Conservation (phyloP, 805 yeast species). For the Saccharomyces mikatae region DNA sequence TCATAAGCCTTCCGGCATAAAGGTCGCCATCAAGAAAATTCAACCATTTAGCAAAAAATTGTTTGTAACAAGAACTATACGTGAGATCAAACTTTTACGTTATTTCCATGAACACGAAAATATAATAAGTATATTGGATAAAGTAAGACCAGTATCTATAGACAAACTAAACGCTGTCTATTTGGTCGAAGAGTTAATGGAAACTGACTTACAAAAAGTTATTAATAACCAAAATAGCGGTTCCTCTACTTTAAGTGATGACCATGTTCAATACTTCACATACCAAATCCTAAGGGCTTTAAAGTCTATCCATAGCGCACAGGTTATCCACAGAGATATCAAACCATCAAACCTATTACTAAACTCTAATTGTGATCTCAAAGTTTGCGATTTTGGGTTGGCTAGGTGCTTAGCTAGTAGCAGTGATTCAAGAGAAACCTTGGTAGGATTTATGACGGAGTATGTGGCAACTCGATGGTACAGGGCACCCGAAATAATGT, state of each 20-base stretch:
- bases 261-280: slow-evolving; percentile 61
- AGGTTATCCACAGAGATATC: slow-evolving; percentile 68
- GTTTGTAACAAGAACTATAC: slow-evolving; percentile 59
- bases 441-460: slow-evolving; percentile 57
- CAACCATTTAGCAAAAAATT: slow-evolving; percentile 60
- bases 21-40: slow-evolving; percentile 72
- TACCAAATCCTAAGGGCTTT: slow-evolving; percentile 66
- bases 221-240: slow-evolving; percentile 41
- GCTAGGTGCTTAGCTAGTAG: slow-evolving; percentile 46
- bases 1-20: slow-evolving; percentile 50
- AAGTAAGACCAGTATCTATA: slow-evolving; percentile 53
- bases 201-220: slow-evolving; percentile 59
- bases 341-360: slow-evolving; percentile 67
- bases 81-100: slow-evolving; percentile 60
- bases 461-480: slow-evolving; percentile 84
- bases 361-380: slow-evolving; percentile 64
- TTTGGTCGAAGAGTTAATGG: slow-evolving; percentile 71
- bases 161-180: slow-evolving; percentile 65
- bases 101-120: slow-evolving; percentile 65
- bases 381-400: slow-evolving; percentile 72
- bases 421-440: slow-evolving; percentile 36
- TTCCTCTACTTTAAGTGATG: slow-evolving; percentile 41
- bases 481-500: slow-evolving; percentile 78
- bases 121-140: slow-evolving; percentile 56
- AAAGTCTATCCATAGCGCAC: slow-evolving; percentile 62